These are phyloP conservation scores for Aspergillus quadricinctus DNA, from an alignment of 2,329 filamentous ascomycete species.

Conservation along the genomic window DNA sequence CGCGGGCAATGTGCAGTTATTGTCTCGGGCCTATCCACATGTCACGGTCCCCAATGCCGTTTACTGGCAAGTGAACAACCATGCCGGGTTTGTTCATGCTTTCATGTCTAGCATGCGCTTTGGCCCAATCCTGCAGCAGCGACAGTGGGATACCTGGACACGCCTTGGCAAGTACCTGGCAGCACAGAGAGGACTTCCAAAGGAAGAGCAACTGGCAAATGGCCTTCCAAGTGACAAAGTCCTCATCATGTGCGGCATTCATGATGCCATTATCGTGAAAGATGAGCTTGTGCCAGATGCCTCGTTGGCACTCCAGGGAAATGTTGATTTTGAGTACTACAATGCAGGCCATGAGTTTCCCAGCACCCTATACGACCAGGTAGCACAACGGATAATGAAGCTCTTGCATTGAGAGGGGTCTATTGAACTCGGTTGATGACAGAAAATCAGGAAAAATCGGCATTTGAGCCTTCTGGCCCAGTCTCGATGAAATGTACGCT, in stretches of 20 bases:
- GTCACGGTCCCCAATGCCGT: conserved; percentile 61
- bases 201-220: conserved; percentile 24
- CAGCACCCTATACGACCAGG: conserved; percentile 56
- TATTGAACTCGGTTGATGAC: background rate
- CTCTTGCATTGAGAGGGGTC: conserved; percentile 21
- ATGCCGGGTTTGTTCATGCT: conserved; percentile 63
- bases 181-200: conserved; percentile 32
- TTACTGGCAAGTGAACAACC: conserved; percentile 63
- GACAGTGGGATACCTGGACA: conserved; percentile 55
- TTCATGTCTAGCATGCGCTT: conserved; percentile 68
- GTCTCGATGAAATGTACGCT: background rate
- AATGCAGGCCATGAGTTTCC: conserved; percentile 67
- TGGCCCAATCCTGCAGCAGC: conserved; percentile 63
- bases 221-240: conserved; percentile 48
- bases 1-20: conserved; percentile 37
- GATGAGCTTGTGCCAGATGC: conserved; percentile 63
- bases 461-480: background rate
- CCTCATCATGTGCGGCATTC: conserved; percentile 61
- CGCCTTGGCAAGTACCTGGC: conserved; percentile 50
- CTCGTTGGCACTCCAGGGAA: conserved; percentile 52
- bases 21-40: conserved; percentile 50
- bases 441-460: background rate
- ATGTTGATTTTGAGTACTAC: conserved; percentile 55
- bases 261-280: conserved; percentile 63
- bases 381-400: conserved; percentile 51